A percentile compares a stretch with the other conserved stretches of the same genome.
Conservation (phyloP, 2,329 filamentous ascomycete species). For the Ophiostoma triangulosporum region DNA sequence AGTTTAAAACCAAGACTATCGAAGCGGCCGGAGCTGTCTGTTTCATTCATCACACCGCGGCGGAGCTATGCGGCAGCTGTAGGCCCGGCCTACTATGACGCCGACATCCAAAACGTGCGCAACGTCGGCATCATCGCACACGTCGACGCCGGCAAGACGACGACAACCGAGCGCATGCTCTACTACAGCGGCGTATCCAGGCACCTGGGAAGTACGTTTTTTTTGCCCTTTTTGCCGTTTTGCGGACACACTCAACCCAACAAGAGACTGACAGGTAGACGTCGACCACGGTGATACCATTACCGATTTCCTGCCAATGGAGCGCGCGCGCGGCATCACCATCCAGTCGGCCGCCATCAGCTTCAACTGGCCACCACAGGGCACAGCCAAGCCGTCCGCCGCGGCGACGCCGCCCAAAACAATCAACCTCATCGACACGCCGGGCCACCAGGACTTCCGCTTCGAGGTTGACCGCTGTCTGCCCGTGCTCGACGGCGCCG, state of each 20-base stretch:
- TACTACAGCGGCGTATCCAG: conserved; percentile 87
- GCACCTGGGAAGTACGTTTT: conserved; percentile 54
- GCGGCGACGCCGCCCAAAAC: conserved; percentile 36
- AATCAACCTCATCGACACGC: conserved; percentile 89
- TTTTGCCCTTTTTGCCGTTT: too few relatives aligned
- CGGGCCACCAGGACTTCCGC: conserved; percentile 92
- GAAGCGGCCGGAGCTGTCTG: not conserved
- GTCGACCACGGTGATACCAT: conserved; percentile 95
- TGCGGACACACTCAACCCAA: too few relatives aligned
- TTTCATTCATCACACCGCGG: too few relatives aligned
- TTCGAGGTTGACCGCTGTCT: conserved; percentile 91
- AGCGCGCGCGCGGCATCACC: conserved; percentile 84
- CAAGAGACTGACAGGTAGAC: conserved; percentile 34
- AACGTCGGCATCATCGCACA: conserved; percentile 99
- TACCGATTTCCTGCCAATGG: conserved; percentile 89
- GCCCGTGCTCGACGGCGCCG: conserved; percentile 22
- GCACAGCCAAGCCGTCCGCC: conserved; percentile 22
- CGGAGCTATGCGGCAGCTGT: not conserved
- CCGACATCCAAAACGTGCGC: conserved; percentile 49
- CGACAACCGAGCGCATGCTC: conserved; percentile 97
- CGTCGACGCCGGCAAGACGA: conserved; percentile 97
- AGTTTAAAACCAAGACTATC: not conserved
- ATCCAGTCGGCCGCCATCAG: conserved; percentile 96
- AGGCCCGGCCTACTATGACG: conserved; percentile 19
- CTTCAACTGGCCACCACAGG: conserved; percentile 65